Evolutionary conservation across 768 basidiomycete species (phyloP).

Genomic region (Termitomyces sp.): DNA sequence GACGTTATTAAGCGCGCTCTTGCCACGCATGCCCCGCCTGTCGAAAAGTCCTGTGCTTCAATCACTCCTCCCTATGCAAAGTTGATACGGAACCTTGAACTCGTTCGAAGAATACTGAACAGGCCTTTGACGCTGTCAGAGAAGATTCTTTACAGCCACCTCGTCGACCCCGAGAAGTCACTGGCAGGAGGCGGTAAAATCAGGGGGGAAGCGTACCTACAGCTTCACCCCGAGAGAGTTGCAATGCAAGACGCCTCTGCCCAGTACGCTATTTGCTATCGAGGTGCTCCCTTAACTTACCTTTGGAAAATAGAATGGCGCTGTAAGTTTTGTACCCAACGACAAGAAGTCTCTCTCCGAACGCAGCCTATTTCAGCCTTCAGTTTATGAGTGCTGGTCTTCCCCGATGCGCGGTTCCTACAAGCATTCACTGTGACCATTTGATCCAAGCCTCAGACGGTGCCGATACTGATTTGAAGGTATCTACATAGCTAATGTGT

Average conservation of each 20-base stretch:
- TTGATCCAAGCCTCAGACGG: constrained; percentile 92
- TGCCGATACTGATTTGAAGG: constrained; percentile 81
- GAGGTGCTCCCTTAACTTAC: constrained; percentile 5
- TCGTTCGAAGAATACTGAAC: constrained; percentile 63
- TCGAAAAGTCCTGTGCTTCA: constrained; percentile 41
- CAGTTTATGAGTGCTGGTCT: constrained; percentile 99
- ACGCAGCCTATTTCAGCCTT: constrained; percentile 40
- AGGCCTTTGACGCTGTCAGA: constrained; percentile 91
- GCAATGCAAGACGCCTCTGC: constrained; percentile 96
- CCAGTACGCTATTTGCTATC: constrained; percentile 50
- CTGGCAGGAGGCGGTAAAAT: constrained; percentile 61
- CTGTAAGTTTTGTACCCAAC: constrained; percentile 42
- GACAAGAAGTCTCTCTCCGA: constrained; percentile 1
- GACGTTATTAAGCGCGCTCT: constrained; percentile 23
- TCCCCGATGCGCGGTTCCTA: constrained; percentile 74
- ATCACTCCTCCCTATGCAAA: constrained; percentile 83
- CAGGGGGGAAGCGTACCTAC: constrained; percentile 85
- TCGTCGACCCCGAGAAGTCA: constrained; percentile 70
- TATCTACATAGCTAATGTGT: constrained; percentile 18
- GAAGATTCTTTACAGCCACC: constrained; percentile 95
- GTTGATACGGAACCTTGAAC: constrained; percentile 64
- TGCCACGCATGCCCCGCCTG: constrained; percentile 30
- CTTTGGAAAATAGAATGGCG: constrained; percentile 57
- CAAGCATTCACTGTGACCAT: constrained; percentile 97
- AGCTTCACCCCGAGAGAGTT: constrained; percentile 86